Evolutionary conservation across 1,284 basidiomycete genomes (phyloP), one percentile per base, ranked within the genome.

Genomic region (Sanguinoderma infundibulare): DNA sequence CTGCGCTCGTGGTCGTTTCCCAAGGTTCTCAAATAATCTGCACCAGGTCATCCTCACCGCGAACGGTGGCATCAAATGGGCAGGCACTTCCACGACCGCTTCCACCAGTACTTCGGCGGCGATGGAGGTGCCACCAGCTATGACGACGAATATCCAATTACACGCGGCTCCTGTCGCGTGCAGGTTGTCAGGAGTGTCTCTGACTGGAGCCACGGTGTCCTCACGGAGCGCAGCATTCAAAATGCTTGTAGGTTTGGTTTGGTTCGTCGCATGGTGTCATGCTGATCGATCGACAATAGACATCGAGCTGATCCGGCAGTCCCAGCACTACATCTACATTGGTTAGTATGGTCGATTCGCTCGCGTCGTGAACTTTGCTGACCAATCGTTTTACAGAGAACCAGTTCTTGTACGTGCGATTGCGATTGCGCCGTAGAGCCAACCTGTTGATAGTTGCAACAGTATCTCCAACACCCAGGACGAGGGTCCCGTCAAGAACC

Each of bases 171-270:
- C 9, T 89, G 88, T 68, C 79, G 79, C 28, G 89, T 95, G 17
- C 94, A 96, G 75, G 92, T 85, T 20, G 81, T 94, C 34, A 84
- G 95, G 55, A 94, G 92, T 64, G 90, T 95, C 17, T 87, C 83
- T 3, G 95, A 98, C 75, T 98, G 95, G 95, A 93, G 90, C 72
- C 93, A 95, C 72, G 95, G 95, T 20, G 91, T 95, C 24, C 79
- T 96, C 66, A 89, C 86, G 1, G 94, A 96, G 74, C 83, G 87
- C 66, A 92, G 90, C 74, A 92, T 96, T 60, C 94, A 96, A 77
- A 87, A 90, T 68, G 92, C 92, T 57, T 94, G 91, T 94, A 72
- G 74, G 91, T 85, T 22, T 36, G 3, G 14, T 4, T n/a, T 20
- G n/a, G 12, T 15, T 57, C 6, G 34, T 61, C 30, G 58, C 38